Conservation (phyloP, 345 rosid genomes). For the Litchi chinensis region DNA sequence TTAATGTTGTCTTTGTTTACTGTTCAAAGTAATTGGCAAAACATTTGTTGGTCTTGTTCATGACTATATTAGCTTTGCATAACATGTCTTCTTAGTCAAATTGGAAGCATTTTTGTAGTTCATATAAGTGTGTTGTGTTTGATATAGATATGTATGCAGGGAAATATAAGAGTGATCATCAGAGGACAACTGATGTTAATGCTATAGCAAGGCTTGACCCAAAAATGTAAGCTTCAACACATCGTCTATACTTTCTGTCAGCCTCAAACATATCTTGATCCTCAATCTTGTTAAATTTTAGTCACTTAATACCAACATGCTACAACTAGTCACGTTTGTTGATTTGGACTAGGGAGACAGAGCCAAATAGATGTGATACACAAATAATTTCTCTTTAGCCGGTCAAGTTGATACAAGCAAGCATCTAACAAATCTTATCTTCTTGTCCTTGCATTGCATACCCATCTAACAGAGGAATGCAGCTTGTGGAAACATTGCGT, state of each 20-base stretch:
- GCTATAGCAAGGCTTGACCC: neutral
- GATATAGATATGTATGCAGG: neutral
- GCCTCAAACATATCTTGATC: neutral
- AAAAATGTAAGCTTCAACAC: neutral
- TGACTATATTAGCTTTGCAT: no score
- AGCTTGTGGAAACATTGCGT: constrained; percentile 30
- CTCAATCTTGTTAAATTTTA: no score
- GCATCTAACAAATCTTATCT: neutral
- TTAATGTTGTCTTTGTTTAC: neutral
- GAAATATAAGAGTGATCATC: neutral
- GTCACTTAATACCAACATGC: neutral
- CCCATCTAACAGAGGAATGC: constrained; percentile 15
- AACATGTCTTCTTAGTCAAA: neutral
- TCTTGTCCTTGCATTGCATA: neutral
- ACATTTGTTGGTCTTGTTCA: neutral
- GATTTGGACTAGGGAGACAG: neutral
- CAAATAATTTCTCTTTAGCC: neutral
- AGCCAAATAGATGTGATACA: neutral
- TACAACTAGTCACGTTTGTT: neutral
- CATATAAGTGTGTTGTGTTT: neutral
- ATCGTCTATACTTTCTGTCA: neutral
- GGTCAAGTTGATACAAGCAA: neutral
- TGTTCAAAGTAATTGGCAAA: neutral
- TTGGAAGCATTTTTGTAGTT: neutral
- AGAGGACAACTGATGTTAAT: neutral